phyloP scores from a whole-genome alignment of 2,329 filamentous ascomycete species.

The Myotisia sp. region DNA sequence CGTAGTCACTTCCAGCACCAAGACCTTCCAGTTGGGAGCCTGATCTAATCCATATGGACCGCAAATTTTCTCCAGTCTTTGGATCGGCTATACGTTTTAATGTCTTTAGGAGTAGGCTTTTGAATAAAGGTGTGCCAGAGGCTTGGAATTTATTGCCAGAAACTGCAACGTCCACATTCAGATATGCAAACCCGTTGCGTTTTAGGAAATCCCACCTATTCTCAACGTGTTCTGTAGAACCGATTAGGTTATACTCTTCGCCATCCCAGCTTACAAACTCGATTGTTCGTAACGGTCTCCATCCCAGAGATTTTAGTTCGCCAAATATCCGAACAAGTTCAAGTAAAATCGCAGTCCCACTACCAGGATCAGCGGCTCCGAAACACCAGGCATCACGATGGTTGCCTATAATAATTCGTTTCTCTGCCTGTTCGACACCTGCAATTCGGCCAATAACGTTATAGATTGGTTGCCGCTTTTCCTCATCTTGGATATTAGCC shows the following conservation, averaged over 20 bases:
- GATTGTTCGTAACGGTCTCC: slow-evolving; percentile 85
- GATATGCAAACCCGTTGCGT: slow-evolving; percentile 64
- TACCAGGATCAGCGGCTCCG: slow-evolving; percentile 71
- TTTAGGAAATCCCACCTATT: slow-evolving; percentile 61
- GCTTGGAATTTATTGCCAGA: slow-evolving; percentile 61
- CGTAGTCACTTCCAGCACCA: slow-evolving; percentile 66
- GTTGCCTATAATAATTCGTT: slow-evolving; percentile 80
- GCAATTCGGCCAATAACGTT: slow-evolving; percentile 76
- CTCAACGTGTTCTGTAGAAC: slow-evolving; percentile 91
- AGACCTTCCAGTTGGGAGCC: slow-evolving; percentile 49
- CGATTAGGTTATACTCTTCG: slow-evolving; percentile 82
- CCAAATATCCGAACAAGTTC: slow-evolving; percentile 79
- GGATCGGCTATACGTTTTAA: slow-evolving; percentile 65
- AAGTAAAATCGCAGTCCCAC: slow-evolving; percentile 79
- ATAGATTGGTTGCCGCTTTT: slow-evolving; percentile 70
- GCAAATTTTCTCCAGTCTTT: slow-evolving; percentile 53
- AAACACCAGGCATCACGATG: slow-evolving; percentile 89
- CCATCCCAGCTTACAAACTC: slow-evolving; percentile 96
- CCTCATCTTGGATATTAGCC: slow-evolving; percentile 75
- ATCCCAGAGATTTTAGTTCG: slow-evolving; percentile 59
- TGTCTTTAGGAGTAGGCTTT: slow-evolving; percentile 55
- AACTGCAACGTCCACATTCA: slow-evolving; percentile 80
- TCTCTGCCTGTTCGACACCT: slow-evolving; percentile 69
- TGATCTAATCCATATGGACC: slow-evolving; percentile 58
- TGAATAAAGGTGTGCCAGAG: slow-evolving; percentile 66